Base-by-base conservation (phyloP, 176 grass and related monocot genomes). In the Aegilops umbellulata region DNA sequence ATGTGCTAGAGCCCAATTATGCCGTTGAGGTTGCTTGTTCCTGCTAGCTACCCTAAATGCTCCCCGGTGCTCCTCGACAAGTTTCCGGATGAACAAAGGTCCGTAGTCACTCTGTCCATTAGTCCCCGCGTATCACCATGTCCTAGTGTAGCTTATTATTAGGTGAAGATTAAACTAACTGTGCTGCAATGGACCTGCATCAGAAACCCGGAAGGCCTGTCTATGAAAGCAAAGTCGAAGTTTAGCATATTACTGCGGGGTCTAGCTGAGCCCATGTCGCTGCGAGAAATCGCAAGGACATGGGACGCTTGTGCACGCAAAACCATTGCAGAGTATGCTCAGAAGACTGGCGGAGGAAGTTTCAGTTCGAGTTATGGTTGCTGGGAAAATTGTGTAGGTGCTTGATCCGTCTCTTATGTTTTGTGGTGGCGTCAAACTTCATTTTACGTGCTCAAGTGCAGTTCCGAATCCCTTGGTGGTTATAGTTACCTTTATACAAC, bases 51-150 rank as follows among this genome's bases (percentile, higher is more conserved):
- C 84, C 97, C 97, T 23, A 93, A 90, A 86, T 95, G 93, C 81
- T 98, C 95, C 44, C 97, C 97, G 16, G 87, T 99, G 64, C 90
- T 99, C 57, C 86, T 99, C 41, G 97, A 96, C 76, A 96, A 96
- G 64, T 86, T 96, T 85, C 90, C 85, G 4, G 94, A 94, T 86
- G 94, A 99, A 62, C 92, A 92, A 90, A 94, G 94, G 97, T 96
- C 44, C 0, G 74, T 89, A 9, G 17, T 14, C 15, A 83, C 58
- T 63, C 24, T 38, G 31, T 65, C 49, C 58, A 71, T 30, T 51
- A 64, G 34, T 39, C 80, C 22, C 9, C 23, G 12, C n/a, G 24
- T 69, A 20, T 32, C 27, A 20, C 35, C 26, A 41, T 53, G 19
- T 41, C 70, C 20, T 69, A 3, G 26, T 53, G 49, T 53, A 51